These are phyloP conservation scores for Curvularia lunata DNA, from an alignment of 2,329 filamentous ascomycete genomes.

Conservation along the genomic window DNA sequence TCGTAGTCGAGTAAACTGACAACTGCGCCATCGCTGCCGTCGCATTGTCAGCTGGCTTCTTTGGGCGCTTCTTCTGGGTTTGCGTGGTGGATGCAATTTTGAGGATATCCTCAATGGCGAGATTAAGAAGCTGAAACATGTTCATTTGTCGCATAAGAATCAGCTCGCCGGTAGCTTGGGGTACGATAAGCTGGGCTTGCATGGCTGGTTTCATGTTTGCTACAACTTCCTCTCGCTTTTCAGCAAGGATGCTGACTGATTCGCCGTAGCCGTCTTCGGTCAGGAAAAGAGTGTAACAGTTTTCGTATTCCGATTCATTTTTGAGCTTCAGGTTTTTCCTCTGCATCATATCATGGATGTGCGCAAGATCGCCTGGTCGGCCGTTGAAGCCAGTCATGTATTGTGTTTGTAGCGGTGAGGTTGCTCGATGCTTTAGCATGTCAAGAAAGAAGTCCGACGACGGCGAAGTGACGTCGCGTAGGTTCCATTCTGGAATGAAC, in stretches of 20 bases:
- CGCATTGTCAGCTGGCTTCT: constrained; percentile 41
- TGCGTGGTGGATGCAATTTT: constrained; percentile 47
- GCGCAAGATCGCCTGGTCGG: constrained; percentile 45
- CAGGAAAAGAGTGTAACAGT: constrained; percentile 51
- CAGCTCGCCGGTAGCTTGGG: constrained; percentile 34
- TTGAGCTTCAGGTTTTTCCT: constrained; percentile 43
- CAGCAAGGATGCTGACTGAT: constrained; percentile 36
- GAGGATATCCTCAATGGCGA: constrained; percentile 55
- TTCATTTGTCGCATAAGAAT: constrained; percentile 51
- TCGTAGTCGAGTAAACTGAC: constrained; percentile 25
- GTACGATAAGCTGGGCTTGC: constrained; percentile 27
- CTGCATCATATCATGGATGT: constrained; percentile 48
- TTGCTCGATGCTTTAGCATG: constrained; percentile 51
- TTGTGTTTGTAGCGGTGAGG: constrained; percentile 17
- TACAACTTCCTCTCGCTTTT: constrained; percentile 24
- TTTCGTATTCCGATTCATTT: constrained; percentile 26
- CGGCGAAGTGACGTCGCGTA: constrained; percentile 50
- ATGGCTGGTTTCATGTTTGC: constrained; percentile 24
- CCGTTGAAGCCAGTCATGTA: constrained; percentile 35
- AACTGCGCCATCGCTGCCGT: constrained; percentile 45
- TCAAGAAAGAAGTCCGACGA: constrained; percentile 47
- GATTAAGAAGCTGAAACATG: constrained; percentile 50
- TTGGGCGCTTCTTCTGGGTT: constrained; percentile 27
- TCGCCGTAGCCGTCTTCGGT: constrained; percentile 48
- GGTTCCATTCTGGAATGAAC: constrained; percentile 55